These are phyloP conservation scores for Citrus glauca DNA, from an alignment of 345 rosid genomes.

Conservation along the genomic window DNA sequence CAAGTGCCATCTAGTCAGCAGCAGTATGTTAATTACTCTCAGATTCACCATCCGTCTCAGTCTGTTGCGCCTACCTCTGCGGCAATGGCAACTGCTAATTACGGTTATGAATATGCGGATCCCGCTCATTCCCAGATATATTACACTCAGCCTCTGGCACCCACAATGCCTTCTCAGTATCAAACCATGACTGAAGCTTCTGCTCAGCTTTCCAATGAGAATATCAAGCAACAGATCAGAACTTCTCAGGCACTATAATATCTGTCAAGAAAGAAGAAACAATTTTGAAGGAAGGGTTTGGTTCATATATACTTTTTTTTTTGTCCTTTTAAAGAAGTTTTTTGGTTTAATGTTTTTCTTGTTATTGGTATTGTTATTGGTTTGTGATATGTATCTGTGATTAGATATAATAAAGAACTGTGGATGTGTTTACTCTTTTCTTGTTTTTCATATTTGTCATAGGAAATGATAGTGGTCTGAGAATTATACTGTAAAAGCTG, in stretches of 20 bases:
- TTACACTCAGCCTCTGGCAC: conserved; percentile 74
- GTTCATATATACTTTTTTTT: conserved; percentile 27
- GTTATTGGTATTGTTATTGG: conserved; percentile 53
- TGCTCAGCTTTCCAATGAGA: conserved; percentile 47
- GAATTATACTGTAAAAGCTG: conserved; percentile 55
- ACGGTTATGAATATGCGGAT: conserved; percentile 60
- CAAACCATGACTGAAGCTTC: conserved; percentile 79
- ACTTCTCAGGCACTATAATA: conserved; percentile 55
- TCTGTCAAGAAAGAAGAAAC: conserved; percentile 30
- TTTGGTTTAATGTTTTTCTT: conserved; percentile 24
- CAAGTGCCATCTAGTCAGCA: conserved; percentile 69
- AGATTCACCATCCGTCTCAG: conserved; percentile 82
- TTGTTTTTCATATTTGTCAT: conserved; percentile 32
- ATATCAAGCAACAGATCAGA: conserved; percentile 59
- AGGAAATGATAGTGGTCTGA: conserved; percentile 36
- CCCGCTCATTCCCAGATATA: conserved; percentile 68
- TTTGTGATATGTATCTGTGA: conserved; percentile 61
- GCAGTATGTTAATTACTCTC: conserved; percentile 72
- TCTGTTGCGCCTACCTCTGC: conserved; percentile 50
- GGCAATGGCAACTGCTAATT: conserved; percentile 46
- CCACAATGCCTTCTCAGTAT: conserved; percentile 67
- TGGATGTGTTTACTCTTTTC: conserved; percentile 24
- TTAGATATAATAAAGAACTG: conserved; percentile 59
- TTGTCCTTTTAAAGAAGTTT: background rate
- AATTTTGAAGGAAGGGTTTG: conserved; percentile 72